Evolutionary conservation across 2,329 filamentous ascomycete genomes (phyloP), one percentile per base, ranked within the genome.

Genomic region (Botrytis tulipae): DNA sequence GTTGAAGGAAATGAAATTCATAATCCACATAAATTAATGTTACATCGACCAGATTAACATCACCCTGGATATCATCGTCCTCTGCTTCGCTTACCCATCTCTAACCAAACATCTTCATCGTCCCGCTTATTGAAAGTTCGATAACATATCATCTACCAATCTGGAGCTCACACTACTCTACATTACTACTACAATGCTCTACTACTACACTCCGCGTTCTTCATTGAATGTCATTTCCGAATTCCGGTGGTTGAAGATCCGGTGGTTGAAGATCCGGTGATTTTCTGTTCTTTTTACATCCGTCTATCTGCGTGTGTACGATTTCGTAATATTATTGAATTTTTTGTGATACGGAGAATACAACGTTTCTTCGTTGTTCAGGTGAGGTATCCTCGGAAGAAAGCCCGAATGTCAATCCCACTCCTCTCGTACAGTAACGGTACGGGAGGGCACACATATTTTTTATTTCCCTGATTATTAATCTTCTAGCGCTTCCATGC

Each of bases 401-500:
- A 68, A 22, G 35, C 14, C 66, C 66, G n/a, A 68, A 32, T 66
- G 37, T 57, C 61, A 44, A 65, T 46, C 29, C 57, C 59, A 51
- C 44, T 70, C 48, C 48, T 54, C 46, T 66, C 35, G 61, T 25
- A 67, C 35, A 59, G 46, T 44, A 68, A 68, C 48, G 48, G 48
- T 20, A 54, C 66, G 66, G 61, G 61, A 72, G 70, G n/a, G 12
- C 20, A 54, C 35, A 54, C n/a, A 46, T 57, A 37, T 46, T 54
- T 54, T 65, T 71, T 48, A 29, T 37, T 71, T 63, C 69, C 60
- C 69, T 67, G 42, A 57, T 67, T 57, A 57, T 37, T 72, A 66
- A 57, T 67, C 70, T 72, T 57, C 70, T 72, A 72, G 70, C 70
- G 70, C 61, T 72, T 72, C 70, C 46, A 72, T 66, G 60, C 59